Base-by-base conservation (phyloP, 2,329 filamentous ascomycete species). In the Zasmidium cellare region DNA sequence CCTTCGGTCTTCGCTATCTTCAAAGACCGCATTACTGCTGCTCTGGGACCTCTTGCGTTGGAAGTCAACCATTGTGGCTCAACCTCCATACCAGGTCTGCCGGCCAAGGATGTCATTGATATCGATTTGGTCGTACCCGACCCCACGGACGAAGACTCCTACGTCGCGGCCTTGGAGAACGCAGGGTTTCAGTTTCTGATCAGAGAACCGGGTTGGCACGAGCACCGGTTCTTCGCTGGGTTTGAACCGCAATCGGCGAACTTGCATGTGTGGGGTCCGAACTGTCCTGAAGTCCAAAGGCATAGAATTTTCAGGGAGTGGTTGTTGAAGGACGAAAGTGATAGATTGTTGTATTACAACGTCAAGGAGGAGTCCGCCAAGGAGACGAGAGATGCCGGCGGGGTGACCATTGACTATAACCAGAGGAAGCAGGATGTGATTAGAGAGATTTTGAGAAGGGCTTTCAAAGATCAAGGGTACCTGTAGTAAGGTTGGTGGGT, bases 31-130 rank as follows among this genome's bases (percentile, higher is more conserved):
- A 77, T 80, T 49, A 45, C 64, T 16, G 59, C 62, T 1, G 76
- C 75, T 1, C 68, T 79, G 3, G 74, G 72, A n/a, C 46, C 64
- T 18, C 23, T 25, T 18, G 19, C 24, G 47, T 60, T 73, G n/a
- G 65, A 68, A 20, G 69, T 84, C 52, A 62, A 71, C 18, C 81
- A 84, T 64, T 72, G 78, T 28, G 82, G 82, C 23, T 82, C 79
- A 12, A 84, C 82, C 24, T 79, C 78, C 51, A 72, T 84, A 6
- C 78, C 79, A 0, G 71, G 69, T 7, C 74, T 84, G 2, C 72
- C 78, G 0, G 81, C 82, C 47, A 84, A 84, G 69, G 72, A 74
- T 25, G 69, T 83, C 48, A 80, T 84, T 48, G 82, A 84, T 65
- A 74, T 84, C 24, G 82, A 84, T 63, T 68, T 84, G 9, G 71